Percentiles rank a stretch among this genome's conserved stretches.
phyloP scores from a whole-genome alignment of 169 alveolate genomes.

The Cryptosporidium tyzzeri region DNA sequence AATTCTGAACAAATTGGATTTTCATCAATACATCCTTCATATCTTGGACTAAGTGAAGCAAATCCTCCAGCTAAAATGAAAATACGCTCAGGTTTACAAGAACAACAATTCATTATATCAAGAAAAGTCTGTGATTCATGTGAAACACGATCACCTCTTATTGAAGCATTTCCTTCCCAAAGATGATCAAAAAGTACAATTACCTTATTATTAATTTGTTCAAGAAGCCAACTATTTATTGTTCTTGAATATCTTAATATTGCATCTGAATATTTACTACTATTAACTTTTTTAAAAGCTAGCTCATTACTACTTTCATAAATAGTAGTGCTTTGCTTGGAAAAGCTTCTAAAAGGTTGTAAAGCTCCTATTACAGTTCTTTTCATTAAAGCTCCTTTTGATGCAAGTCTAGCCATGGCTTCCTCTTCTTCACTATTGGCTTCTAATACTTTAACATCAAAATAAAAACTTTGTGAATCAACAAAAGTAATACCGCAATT shows the following conservation, averaged over 20 bases:
- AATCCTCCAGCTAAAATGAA: constrained; percentile 70
- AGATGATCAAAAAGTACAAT: constrained; percentile 65
- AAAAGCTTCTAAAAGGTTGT: constrained; percentile 60
- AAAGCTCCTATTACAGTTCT: constrained; percentile 71
- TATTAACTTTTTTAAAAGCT: constrained; percentile 1
- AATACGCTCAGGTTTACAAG: constrained; percentile 50
- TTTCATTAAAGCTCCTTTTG: constrained; percentile 71
- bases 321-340: constrained; percentile 45
- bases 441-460: constrained; percentile 58
- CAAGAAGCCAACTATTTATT: constrained; percentile 41
- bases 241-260: constrained; percentile 44
- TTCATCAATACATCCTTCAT: constrained; percentile 56
- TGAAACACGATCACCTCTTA: constrained; percentile 67
- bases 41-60: constrained; percentile 70
- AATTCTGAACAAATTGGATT: constrained; percentile 64
- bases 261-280: constrained; percentile 25
- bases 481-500: constrained; percentile 72
- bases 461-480: constrained; percentile 67
- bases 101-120: constrained; percentile 50
- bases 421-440: constrained; percentile 60
- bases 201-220: constrained; percentile 54
- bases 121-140: constrained; percentile 67
- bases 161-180: constrained; percentile 75
- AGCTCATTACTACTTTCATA: constrained; percentile 23
- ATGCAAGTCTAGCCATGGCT: constrained; percentile 66